Evolutionary conservation across 2,329 filamentous ascomycete genomes (phyloP), one percentile per base, ranked within the genome.

Genomic region (Onygena corvina): DNA sequence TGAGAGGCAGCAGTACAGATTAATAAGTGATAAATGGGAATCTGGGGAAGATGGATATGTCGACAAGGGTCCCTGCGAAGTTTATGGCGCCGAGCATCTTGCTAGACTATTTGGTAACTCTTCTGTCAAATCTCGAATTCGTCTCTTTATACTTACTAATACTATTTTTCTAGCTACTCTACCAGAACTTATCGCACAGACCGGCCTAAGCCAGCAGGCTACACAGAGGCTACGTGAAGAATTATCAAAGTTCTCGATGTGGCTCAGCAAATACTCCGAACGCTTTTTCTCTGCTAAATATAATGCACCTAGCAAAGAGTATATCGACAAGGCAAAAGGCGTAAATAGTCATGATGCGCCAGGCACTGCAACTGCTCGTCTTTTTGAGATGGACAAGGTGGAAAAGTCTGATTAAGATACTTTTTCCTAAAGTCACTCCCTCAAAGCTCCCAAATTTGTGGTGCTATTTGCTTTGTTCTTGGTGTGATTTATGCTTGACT

Each of bases 191-290:
- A 81, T 96, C 54, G 89, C 89, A 3, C 92, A 98, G 65, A 98
- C 92, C 47, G 96, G 96, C 68, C 94, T 98, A 88, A 92, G 96
- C 61, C 76, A 83, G 48, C 88, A 94, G 64, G 89, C 88, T 2
- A 86, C 94, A 35, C 84, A 83, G 54, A 84, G 88, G 42, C 78
- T 96, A 21, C 83, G 88, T 9, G 87, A 95, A 60, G 92, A 98
- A 64, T 76, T 98, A 12, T 76, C 79, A 57, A 90, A 88, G 67
- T 82, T 98, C 67, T 86, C 83, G 8, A 75, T 79, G 48, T 98
- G 89, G 87, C 74, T 98, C 49, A 78, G 82, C 52, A 84, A 83
- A 58, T 80, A 90, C 59, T 80, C 82, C 11, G 74, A 79, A 50
- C 77, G 77, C 20, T 94, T 92, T 67, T 94, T 98, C 53, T 62